These are phyloP conservation scores for Hibiscus mutabilis DNA, from an alignment of 345 rosid genomes.

Conservation along the genomic window DNA sequence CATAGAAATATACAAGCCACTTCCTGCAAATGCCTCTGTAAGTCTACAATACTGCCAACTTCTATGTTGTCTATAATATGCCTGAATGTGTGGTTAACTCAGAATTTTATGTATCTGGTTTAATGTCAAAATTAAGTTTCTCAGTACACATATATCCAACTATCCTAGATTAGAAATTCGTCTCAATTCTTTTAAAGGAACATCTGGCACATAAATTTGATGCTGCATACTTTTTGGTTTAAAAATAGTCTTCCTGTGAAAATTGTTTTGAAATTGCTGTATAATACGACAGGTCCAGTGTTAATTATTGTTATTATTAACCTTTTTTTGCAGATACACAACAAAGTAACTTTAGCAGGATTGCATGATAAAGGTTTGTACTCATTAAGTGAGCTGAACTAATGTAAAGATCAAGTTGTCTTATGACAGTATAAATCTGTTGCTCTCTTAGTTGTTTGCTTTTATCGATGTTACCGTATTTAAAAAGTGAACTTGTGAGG, in stretches of 20 bases:
- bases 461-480: background rate
- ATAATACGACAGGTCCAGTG: background rate
- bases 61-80: background rate
- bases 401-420: background rate
- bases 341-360: slow-evolving; percentile 65
- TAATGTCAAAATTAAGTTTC: background rate
- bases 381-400: background rate
- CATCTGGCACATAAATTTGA: background rate
- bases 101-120: background rate
- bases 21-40: slow-evolving; percentile 68
- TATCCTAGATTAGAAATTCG: background rate
- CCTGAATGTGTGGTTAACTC: background rate
- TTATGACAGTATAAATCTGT: background rate
- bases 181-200: background rate
- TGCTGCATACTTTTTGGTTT: background rate
- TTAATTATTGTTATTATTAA: background rate
- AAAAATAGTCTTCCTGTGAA: background rate
- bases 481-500: background rate
- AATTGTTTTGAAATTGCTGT: background rate
- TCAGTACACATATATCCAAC: background rate
- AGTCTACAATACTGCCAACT: slow-evolving; percentile 12
- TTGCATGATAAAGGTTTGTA: slow-evolving; percentile 87
- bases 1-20: slow-evolving; percentile 68
- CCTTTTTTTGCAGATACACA: slow-evolving; percentile 44
- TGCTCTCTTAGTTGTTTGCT: background rate